Evolutionary conservation across 2,329 filamentous ascomycete genomes (phyloP).

Genomic region (Penicillium sp.): DNA sequence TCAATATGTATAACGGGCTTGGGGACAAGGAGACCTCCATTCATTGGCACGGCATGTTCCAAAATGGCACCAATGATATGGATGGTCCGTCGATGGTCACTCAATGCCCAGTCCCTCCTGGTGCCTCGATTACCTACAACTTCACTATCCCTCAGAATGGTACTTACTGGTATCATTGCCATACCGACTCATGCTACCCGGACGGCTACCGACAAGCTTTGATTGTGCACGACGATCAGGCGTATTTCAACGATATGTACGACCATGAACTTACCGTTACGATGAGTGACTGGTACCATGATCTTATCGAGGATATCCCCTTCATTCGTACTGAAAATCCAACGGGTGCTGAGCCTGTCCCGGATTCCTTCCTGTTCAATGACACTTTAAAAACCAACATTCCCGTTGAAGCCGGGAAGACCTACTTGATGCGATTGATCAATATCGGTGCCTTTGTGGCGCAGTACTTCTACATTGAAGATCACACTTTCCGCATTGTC

Average conservation of each 20-base stretch:
- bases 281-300: slow-evolving; percentile 4
- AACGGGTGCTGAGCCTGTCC: slow-evolving; percentile 61
- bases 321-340: slow-evolving; percentile 52
- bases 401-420: slow-evolving; percentile 38
- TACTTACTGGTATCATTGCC: slow-evolving; percentile 3
- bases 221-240: neutral
- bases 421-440: slow-evolving; percentile 63
- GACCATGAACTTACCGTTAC: neutral
- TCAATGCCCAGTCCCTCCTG: slow-evolving; percentile 65
- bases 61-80: slow-evolving; percentile 72
- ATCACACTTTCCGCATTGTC: slow-evolving; percentile 62
- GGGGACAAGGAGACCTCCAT: slow-evolving; percentile 63
- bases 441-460: slow-evolving; percentile 42
- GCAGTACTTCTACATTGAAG: slow-evolving; percentile 51
- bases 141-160: neutral
- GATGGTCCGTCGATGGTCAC: slow-evolving; percentile 68
- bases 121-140: slow-evolving; percentile 36
- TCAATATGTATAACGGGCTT: slow-evolving; percentile 67
- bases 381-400: slow-evolving; percentile 62
- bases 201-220: neutral
- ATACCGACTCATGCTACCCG: slow-evolving; percentile 1
- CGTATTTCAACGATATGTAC: neutral
- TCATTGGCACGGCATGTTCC: slow-evolving; percentile 76
- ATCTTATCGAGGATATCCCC: neutral
- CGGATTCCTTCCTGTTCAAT: slow-evolving; percentile 66